Percentiles rank a stretch among this genome's conserved stretches.
Evolutionary conservation across 2,329 filamentous ascomycete species (phyloP).

Genomic region (Exophiala viscosa): DNA sequence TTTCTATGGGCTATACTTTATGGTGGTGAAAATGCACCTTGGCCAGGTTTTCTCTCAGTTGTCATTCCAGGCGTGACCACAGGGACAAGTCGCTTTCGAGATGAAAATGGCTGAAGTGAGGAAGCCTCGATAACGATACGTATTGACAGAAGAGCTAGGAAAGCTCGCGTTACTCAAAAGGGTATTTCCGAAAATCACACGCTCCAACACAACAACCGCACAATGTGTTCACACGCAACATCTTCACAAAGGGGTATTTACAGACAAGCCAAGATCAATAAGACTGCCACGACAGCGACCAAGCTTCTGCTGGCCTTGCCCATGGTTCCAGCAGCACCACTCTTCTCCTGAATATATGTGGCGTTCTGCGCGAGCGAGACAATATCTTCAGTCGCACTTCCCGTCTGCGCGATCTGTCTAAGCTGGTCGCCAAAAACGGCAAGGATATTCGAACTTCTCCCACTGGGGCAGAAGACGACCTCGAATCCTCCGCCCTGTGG

Average conservation of each 20-base stretch:
- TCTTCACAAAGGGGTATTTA: not conserved
- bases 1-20: slow-evolving; percentile 25
- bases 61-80: slow-evolving; percentile 19
- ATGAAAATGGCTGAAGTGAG: not conserved
- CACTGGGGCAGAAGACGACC: slow-evolving; percentile 68
- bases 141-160: not conserved
- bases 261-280: slow-evolving; percentile 16
- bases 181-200: not conserved
- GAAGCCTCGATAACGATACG: not conserved
- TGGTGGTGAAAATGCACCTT: slow-evolving; percentile 19
- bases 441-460: slow-evolving; percentile 34
- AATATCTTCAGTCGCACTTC: slow-evolving; percentile 24
- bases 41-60: slow-evolving; percentile 17
- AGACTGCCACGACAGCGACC: slow-evolving; percentile 14
- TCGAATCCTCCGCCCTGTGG: slow-evolving; percentile 70
- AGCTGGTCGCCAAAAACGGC: slow-evolving; percentile 26
- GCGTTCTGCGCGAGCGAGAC: slow-evolving; percentile 21
- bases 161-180: not conserved
- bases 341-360: slow-evolving; percentile 20
- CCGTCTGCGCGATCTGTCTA: slow-evolving; percentile 25
- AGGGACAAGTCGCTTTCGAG: not conserved
- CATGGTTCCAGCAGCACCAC: not conserved
- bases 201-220: not conserved
- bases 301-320: slow-evolving; percentile 3
- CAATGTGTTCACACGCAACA: not conserved